A percentile compares a stretch with the other conserved stretches of the same genome.
Evolutionary conservation across 768 basidiomycete species (phyloP).

Genomic region (Lactarius evosmus): DNA sequence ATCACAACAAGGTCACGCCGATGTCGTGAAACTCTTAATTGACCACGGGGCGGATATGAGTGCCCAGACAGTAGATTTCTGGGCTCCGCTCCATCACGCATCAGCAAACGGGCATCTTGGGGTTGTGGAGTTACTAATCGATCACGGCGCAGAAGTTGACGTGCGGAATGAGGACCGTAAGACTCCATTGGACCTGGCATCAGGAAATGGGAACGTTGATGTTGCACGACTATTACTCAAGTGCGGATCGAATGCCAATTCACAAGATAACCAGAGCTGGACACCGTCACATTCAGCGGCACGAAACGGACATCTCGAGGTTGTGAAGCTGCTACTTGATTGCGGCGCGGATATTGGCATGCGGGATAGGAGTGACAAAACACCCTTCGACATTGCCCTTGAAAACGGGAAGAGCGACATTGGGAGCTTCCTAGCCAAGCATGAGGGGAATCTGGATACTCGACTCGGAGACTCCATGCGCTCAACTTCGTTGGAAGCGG

Average conservation of each 20-base stretch:
- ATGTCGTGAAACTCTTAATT: not conserved
- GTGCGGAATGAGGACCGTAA: not conserved
- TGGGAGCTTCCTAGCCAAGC: not conserved
- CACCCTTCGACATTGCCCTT: not conserved
- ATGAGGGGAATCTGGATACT: not conserved
- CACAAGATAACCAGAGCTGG: not conserved
- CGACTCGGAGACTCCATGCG: not conserved
- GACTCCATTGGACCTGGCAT: not conserved
- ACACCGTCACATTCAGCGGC: not conserved
- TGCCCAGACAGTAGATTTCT: not conserved
- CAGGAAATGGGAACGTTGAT: not conserved
- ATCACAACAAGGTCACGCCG: not conserved
- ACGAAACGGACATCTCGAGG: not conserved
- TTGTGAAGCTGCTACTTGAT: not conserved
- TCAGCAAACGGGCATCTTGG: not conserved
- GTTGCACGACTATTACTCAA: not conserved
- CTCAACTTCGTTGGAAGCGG: not conserved
- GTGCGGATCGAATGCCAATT: not conserved
- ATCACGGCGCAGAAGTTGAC: not conserved
- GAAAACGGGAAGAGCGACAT: not conserved
- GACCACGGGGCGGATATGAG: not conserved
- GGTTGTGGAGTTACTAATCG: not conserved
- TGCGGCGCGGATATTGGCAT: not conserved
- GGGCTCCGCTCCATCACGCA: not conserved
- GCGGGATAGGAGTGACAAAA: not conserved